phyloP scores from a whole-genome alignment of 345 rosid genomes.

The Hibiscus trionum region DNA sequence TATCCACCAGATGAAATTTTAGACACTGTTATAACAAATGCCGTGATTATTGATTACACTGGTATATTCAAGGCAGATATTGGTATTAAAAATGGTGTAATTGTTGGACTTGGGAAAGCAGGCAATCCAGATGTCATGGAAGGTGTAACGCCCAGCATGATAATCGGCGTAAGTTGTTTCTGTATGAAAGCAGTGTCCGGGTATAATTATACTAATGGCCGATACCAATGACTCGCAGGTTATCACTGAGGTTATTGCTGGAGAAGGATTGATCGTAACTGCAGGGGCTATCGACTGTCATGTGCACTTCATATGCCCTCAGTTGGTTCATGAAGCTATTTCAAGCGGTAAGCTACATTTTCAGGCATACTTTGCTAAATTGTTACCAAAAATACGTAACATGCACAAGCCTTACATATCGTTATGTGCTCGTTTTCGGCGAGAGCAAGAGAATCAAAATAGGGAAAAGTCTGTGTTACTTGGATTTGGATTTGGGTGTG shows the following conservation, averaged over 20 bases:
- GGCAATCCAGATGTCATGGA: conserved; percentile 91
- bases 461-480: neutral
- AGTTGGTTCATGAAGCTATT: conserved; percentile 78
- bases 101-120: conserved; percentile 70
- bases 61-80: conserved; percentile 91
- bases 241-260: conserved; percentile 91
- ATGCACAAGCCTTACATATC: too few species aligned
- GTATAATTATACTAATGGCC: neutral
- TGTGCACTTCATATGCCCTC: conserved; percentile 98
- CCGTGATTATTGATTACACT: conserved; percentile 71
- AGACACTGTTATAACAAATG: conserved; percentile 79
- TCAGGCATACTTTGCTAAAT: neutral
- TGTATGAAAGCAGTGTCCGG: conserved; percentile 7
- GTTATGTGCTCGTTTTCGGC: neutral
- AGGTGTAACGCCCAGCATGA: conserved; percentile 44
- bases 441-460: neutral
- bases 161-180: conserved; percentile 59
- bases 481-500: too few species aligned
- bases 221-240: conserved; percentile 25
- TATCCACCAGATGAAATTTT: conserved; percentile 39
- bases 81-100: conserved; percentile 66
- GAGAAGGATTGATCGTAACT: conserved; percentile 86
- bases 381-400: neutral
- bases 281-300: conserved; percentile 98
- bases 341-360: conserved; percentile 70